Evolutionary conservation across 1,284 basidiomycete species (phyloP).

Genomic region (Cryptococcus sp.): DNA sequence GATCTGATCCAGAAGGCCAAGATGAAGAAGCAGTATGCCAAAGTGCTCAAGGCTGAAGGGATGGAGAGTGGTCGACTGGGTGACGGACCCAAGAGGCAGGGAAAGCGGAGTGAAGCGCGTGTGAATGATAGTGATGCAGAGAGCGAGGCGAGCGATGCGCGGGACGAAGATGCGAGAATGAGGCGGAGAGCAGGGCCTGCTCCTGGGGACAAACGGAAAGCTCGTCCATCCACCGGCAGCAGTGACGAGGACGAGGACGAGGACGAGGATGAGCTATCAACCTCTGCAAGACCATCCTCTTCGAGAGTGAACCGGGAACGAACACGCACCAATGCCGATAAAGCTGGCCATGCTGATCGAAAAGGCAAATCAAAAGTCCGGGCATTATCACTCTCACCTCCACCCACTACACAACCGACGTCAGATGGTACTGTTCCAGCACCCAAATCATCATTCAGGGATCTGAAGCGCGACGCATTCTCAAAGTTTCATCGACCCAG

Average conservation of each 20-base stretch:
- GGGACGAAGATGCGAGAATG: neutral
- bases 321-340: neutral
- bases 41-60: constrained; percentile 55
- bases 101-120: constrained; percentile 7
- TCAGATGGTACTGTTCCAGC: neutral
- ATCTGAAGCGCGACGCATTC: constrained; percentile 46
- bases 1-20: constrained; percentile 58
- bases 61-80: constrained; percentile 43
- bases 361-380: constrained; percentile 12
- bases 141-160: constrained; percentile 6
- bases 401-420: constrained; percentile 6
- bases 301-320: neutral
- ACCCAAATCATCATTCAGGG: constrained; percentile 20
- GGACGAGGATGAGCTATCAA: constrained; percentile 1
- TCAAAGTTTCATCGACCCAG: constrained; percentile 33
- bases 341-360: neutral
- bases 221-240: neutral
- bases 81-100: constrained; percentile 12
- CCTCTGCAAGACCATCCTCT: neutral
- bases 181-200: constrained; percentile 1
- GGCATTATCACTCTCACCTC: constrained; percentile 27
- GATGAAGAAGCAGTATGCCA: constrained; percentile 57
- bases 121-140: no score
- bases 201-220: neutral
- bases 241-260: constrained; percentile 7